Evolutionary conservation across 306 rosid species (phyloP).

Genomic region (Calophaca sinica): DNA sequence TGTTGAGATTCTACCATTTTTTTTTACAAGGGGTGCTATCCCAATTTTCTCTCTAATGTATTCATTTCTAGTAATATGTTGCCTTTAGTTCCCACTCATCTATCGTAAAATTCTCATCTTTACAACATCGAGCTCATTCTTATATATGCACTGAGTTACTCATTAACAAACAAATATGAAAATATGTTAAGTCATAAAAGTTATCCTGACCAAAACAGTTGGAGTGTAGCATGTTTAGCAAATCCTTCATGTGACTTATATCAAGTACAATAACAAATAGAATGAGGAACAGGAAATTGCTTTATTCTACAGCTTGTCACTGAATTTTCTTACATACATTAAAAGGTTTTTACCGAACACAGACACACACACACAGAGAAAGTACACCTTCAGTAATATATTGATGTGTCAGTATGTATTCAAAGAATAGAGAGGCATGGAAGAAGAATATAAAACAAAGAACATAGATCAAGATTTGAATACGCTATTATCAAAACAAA

Average conservation of each 20-base stretch:
- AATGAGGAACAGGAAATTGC: neutral
- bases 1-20: neutral
- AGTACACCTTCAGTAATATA: too few relatives aligned
- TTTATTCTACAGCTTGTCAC: neutral
- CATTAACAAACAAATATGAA: neutral
- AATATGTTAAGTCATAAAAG: neutral
- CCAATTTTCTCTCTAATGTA: neutral
- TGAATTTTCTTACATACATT: conserved; percentile 12
- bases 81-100: neutral
- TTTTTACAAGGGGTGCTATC: neutral
- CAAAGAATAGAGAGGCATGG: conserved; percentile 11
- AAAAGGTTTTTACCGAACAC: neutral
- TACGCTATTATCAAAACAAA: neutral
- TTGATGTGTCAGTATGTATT: conserved; percentile 9
- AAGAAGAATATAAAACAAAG: conserved; percentile 13
- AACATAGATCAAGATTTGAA: neutral
- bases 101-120: neutral
- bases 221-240: neutral
- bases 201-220: conserved; percentile 15
- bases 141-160: neutral
- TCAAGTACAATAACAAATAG: neutral
- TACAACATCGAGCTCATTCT: neutral
- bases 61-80: neutral
- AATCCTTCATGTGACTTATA: neutral
- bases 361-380: neutral